These are phyloP conservation scores for Penicillium silybi DNA, from an alignment of 495 filamentous ascomycete genomes.

Conservation along the genomic window DNA sequence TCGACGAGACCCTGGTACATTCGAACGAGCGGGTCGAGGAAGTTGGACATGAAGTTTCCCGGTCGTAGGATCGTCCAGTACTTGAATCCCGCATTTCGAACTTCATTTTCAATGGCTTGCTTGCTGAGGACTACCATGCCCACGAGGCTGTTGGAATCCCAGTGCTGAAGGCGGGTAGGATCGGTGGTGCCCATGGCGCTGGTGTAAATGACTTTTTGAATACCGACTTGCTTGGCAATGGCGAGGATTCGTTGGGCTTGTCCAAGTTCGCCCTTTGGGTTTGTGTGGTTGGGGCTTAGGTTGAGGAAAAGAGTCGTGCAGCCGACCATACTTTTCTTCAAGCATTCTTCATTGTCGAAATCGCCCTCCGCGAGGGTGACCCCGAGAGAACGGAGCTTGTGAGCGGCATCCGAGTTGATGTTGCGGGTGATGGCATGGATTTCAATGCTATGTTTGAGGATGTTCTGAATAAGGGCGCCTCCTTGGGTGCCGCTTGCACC, in stretches of 20 bases:
- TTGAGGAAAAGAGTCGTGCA: slow-evolving; percentile 49
- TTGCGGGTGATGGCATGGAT: slow-evolving; percentile 43
- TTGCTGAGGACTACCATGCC: slow-evolving; percentile 32
- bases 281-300: slow-evolving; percentile 27
- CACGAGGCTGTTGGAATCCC: slow-evolving; percentile 21
- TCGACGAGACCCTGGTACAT: slow-evolving; percentile 37
- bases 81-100: slow-evolving; percentile 30
- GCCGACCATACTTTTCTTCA: slow-evolving; percentile 32
- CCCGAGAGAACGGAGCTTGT: slow-evolving; percentile 32
- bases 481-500: slow-evolving; percentile 51
- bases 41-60: slow-evolving; percentile 51
- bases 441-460: slow-evolving; percentile 30
- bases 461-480: slow-evolving; percentile 34
- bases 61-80: slow-evolving; percentile 43
- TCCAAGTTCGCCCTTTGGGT: slow-evolving; percentile 23
- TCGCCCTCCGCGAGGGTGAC: slow-evolving; percentile 37
- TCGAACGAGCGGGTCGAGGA: slow-evolving; percentile 28
- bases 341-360: slow-evolving; percentile 36
- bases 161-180: slow-evolving; percentile 20
- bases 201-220: slow-evolving; percentile 42
- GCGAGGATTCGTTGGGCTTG: slow-evolving; percentile 38
- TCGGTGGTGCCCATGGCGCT: slow-evolving; percentile 25
- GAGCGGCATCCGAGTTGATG: slow-evolving; percentile 27
- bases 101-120: slow-evolving; percentile 28
- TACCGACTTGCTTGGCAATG: slow-evolving; percentile 36